Percentiles rank a stretch among this genome's conserved stretches.
Conservation (phyloP, 495 filamentous ascomycete genomes). For the Lasiosphaeriaceae sp. region DNA sequence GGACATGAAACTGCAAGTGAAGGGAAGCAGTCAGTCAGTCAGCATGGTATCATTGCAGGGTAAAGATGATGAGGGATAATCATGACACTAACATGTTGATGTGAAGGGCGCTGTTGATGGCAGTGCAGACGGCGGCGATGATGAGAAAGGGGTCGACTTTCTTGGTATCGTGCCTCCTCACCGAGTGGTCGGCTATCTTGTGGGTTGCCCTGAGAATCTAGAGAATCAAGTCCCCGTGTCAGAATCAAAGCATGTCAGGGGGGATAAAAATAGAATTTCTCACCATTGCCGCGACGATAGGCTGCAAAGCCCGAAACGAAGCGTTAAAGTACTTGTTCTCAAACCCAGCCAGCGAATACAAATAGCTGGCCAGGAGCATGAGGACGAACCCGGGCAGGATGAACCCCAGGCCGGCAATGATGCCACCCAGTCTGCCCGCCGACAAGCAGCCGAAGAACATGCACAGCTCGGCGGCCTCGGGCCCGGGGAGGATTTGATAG, state of each 20-base stretch:
- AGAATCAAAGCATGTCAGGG: not conserved
- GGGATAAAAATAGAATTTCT: not conserved
- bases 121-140: constrained; percentile 11
- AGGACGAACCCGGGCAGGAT: constrained; percentile 10
- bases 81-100: constrained; percentile 7
- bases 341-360: constrained; percentile 14
- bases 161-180: constrained; percentile 10
- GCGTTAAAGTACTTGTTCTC: constrained; percentile 14
- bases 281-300: constrained; percentile 12
- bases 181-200: constrained; percentile 14
- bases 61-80: too few species aligned
- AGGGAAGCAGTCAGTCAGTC: too few species aligned
- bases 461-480: constrained; percentile 12
- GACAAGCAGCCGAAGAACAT: constrained; percentile 16
- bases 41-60: too few species aligned
- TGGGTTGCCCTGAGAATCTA: constrained; percentile 8
- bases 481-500: constrained; percentile 13
- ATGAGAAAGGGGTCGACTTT: constrained; percentile 11
- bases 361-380: constrained; percentile 11
- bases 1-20: constrained; percentile 11
- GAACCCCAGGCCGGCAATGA: constrained; percentile 9
- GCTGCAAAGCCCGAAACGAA: constrained; percentile 13
- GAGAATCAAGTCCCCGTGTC: not conserved
- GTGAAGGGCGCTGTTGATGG: constrained; percentile 12
- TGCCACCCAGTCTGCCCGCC: constrained; percentile 5